Conservation (phyloP, 2,329 filamentous ascomycete genomes). For the Neonectria hederae region DNA sequence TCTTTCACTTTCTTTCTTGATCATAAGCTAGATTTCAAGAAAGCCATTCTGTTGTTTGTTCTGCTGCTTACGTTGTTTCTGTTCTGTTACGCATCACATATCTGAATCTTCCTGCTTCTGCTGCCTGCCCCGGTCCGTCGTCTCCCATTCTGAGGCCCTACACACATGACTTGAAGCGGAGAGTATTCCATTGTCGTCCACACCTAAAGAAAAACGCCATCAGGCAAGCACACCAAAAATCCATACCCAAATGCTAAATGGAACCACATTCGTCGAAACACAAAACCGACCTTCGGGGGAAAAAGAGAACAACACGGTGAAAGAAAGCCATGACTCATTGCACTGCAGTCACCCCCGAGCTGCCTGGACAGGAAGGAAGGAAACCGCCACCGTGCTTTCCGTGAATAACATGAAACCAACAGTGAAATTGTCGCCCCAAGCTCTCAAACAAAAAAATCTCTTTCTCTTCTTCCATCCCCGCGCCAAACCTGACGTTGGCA, state of each 20-base stretch:
- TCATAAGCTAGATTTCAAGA: neutral
- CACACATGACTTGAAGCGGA: neutral
- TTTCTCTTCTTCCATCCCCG: neutral
- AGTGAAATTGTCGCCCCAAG: neutral
- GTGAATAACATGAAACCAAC: neutral
- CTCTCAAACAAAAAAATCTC: neutral
- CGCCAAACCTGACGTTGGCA: neutral
- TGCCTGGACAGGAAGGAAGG: neutral
- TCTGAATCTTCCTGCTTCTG: neutral
- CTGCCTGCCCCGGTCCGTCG: neutral
- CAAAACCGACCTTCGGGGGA: neutral
- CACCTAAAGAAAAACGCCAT: neutral
- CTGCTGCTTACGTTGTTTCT: too few relatives aligned
- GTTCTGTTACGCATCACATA: neutral
- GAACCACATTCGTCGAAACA: neutral
- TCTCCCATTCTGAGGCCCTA: neutral
- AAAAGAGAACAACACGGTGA: neutral
- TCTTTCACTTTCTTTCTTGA: neutral
- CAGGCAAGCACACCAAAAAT: neutral
- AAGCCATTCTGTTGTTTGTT: neutral
- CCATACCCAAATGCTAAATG: neutral
- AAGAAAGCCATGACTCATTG: conserved; percentile 1
- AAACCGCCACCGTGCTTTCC: neutral
- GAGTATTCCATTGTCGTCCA: neutral
- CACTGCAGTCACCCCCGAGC: neutral